These are phyloP conservation scores for Phytophthora ramorum DNA, from an alignment of 352 stramenopile species.

Conservation along the genomic window DNA sequence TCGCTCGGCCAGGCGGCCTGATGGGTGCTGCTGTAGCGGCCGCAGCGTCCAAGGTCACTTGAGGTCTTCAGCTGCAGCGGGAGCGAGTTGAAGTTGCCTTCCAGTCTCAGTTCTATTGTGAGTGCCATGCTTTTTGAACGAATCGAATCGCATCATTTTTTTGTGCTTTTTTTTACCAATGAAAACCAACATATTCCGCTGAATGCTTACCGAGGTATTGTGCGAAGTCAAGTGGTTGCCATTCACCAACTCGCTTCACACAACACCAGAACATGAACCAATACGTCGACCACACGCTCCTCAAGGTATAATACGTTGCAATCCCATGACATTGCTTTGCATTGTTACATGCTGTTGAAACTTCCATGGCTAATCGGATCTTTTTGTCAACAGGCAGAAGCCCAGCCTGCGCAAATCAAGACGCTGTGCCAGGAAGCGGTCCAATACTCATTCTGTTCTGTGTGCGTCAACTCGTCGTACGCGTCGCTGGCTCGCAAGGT, in stretches of 20 bases:
- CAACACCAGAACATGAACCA: conserved; percentile 47
- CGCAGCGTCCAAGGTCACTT: conserved; percentile 31
- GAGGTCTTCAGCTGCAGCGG: conserved; percentile 26
- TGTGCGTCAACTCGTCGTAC: conserved; percentile 87
- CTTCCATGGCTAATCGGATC: conserved; percentile 1
- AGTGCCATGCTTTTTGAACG: conserved; percentile 5
- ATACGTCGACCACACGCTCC: conserved; percentile 84
- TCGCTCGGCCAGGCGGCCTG: conserved; percentile 52
- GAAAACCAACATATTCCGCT: conserved; percentile 1
- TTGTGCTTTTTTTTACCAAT: conserved; percentile 23
- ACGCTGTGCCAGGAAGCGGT: conserved; percentile 75
- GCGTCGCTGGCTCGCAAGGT: conserved; percentile 68
- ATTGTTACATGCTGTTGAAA: too few relatives aligned
- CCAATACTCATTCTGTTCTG: conserved; percentile 74
- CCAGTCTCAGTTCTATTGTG: too few relatives aligned
- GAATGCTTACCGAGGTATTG: conserved; percentile 35
- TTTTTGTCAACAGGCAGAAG: conserved; percentile 51
- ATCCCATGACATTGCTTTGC: not conserved
- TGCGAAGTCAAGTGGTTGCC: not conserved
- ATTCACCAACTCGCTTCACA: conserved; percentile 17
- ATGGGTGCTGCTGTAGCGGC: conserved; percentile 29
- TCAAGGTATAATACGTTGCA: conserved; percentile 53
- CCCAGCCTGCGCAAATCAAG: conserved; percentile 66
- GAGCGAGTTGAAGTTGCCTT: conserved; percentile 24
- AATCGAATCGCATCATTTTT: conserved; percentile 20